Base-by-base conservation (phyloP, 2,329 filamentous ascomycete species). In the Microsporum canis region DNA sequence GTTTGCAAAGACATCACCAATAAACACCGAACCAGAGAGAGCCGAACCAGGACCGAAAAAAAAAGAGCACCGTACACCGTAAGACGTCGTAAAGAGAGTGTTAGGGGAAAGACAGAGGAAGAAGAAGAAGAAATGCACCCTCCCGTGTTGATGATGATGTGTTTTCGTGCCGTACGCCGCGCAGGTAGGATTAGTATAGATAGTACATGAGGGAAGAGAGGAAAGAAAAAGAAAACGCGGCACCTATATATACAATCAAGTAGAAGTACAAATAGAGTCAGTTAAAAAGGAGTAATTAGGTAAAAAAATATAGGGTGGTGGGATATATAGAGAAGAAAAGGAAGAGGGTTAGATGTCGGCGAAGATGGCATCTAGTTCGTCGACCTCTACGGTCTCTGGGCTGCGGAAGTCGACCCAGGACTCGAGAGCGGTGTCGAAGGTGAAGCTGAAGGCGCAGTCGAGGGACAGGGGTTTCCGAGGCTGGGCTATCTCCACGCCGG, bases 291-390 rank as follows among this genome's bases (percentile, higher is more conserved):
- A 10, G 43, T 43, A 47, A 43, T 57, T 41, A 45, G 38, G 49
- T 17, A 47, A 27, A 23, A 23, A 23, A 23, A 53, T 53, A 53
- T 34, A 57, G 17, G 17, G 39, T 4, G 39, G 55, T 3, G 27
- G 14, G 31, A 60, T 33, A 2, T 3, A 27, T 27, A 29, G 43
- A 58, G 55, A 38, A 57, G 34, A 29, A 5, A 23, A n/a, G 43
- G 27, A 12, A 51, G 31, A 7, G 38, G 38, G 29, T 31, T 80
- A 90, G 73, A 85, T 89, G 66, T 84, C 86, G 70, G 88, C 86
- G 69, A 96, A 83, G 72, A 96, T 82, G 68, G 88, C 85, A 70
- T 97, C 92, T 29, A 97, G 84, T 78, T 99, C 94, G 55, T 96
- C 90, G 57, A 97, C 83, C 72, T 95, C 91, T 67, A 97, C 87